Conservation (phyloP, 176 grass and related monocot species). For the Melocanna baccifera region DNA sequence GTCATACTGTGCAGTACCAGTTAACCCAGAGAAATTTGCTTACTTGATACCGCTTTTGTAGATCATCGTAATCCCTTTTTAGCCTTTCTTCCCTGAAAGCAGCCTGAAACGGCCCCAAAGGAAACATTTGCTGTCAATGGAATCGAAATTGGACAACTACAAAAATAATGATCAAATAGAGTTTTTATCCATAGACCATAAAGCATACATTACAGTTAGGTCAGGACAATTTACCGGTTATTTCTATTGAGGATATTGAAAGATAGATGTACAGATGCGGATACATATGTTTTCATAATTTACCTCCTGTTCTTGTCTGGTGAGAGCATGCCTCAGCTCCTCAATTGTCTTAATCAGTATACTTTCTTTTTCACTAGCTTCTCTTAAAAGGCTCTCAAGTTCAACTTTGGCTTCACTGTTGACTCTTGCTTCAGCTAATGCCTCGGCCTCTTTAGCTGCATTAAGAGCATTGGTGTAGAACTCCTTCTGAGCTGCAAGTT, state of each 20-base stretch:
- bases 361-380: conserved; percentile 83
- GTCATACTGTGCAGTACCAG: not conserved
- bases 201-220: not conserved
- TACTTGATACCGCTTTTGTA: conserved; percentile 98
- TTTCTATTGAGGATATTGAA: not conserved
- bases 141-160: not conserved
- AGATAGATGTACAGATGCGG: not conserved
- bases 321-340: conserved; percentile 89
- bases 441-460: conserved; percentile 95
- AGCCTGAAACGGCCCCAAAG: conserved; percentile 48
- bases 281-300: conserved; percentile 35
- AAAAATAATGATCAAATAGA: not conserved
- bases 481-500: conserved; percentile 94
- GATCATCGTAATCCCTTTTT: conserved; percentile 88
- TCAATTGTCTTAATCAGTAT: conserved; percentile 95
- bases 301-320: conserved; percentile 98
- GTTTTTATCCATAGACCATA: not conserved
- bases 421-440: conserved; percentile 84
- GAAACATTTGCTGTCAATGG: not conserved
- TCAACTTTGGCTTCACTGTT: conserved; percentile 92
- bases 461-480: conserved; percentile 96
- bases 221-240: conserved; percentile 11
- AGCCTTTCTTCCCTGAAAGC: conserved; percentile 94
- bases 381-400: conserved; percentile 81
- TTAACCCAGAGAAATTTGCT: conserved; percentile 26